Evolutionary conservation across 1,284 basidiomycete genomes (phyloP), one percentile per base, ranked within the genome.

Genomic region (Cerioporus squamosus): DNA sequence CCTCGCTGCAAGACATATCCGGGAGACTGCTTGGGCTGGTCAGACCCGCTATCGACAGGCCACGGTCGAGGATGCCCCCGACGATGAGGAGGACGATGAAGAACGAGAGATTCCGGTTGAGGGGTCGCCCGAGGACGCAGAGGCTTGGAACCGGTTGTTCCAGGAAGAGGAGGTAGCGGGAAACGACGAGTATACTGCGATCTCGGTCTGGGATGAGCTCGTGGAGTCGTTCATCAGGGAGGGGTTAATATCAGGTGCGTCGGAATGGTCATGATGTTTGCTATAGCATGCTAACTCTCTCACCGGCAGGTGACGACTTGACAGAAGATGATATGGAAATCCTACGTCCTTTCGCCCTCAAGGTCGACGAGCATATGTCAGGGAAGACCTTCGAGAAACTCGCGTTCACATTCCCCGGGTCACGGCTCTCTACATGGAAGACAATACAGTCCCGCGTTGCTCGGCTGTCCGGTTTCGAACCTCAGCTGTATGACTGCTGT

Each of bases 401-500:
- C 5, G 44, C 51, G 1, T 59, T 29, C 42, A 60, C 60, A 0
- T 71, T 68, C 38, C 66, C 61, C 2, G 20, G 63, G 0, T 10
- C 57, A 0, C n/a, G 54, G 8, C 5, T 69, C 17, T 14, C 15
- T 0, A 59, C 55, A 7, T 66, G 60, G 57, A 61, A 66, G 40
- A 7, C 15, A 0, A 18, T 60, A 0, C 52, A 59, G 22, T 20
- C 60, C 2, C 62, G 36, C 0, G 49, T 53, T 5, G 49, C 63
- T 55, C 49, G 31, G 9, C 31, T 73, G 45, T 66, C 73, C 2
- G 66, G 66, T 1, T 69, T 74, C 46, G 65, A 69, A 24, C 73
- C 73, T 10, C 49, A 66, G 8, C 29, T 57, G 0, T 75, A 73
- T 47, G 67, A 76, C 55, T 75, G 73, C 52, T 76, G 74, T 52